phyloP scores from a whole-genome alignment of 2,329 filamentous ascomycete genomes.

The Phialophora chinensis region DNA sequence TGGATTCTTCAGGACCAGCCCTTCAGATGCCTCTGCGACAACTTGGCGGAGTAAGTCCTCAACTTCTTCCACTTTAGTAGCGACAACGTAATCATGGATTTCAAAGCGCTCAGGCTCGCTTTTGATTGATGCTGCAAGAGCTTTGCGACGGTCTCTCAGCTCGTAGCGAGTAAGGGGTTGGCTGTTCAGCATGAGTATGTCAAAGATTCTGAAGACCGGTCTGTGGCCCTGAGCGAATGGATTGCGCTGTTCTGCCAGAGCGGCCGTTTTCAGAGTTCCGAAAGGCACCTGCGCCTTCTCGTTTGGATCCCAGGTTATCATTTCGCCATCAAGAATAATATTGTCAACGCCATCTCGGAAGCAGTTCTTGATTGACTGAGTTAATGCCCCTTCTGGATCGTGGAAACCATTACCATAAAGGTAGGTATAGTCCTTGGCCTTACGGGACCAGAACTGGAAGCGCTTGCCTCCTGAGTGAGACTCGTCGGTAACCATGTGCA shows the following conservation, averaged over 20 bases:
- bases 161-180: slow-evolving; percentile 80
- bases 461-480: slow-evolving; percentile 69
- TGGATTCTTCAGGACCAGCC: slow-evolving; percentile 92
- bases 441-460: slow-evolving; percentile 93
- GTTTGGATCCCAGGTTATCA: slow-evolving; percentile 96
- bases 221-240: slow-evolving; percentile 69
- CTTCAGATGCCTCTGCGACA: slow-evolving; percentile 85
- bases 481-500: slow-evolving; percentile 83
- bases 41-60: slow-evolving; percentile 81
- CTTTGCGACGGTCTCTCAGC: slow-evolving; percentile 77
- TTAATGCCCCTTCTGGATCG: slow-evolving; percentile 77
- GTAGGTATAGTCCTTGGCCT: slow-evolving; percentile 95
- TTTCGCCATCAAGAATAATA: slow-evolving; percentile 93
- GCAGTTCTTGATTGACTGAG: slow-evolving; percentile 76
- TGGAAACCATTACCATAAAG: slow-evolving; percentile 81
- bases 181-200: slow-evolving; percentile 88
- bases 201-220: slow-evolving; percentile 85
- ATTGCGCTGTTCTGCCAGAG: slow-evolving; percentile 77
- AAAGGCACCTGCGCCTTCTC: slow-evolving; percentile 85
- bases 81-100: slow-evolving; percentile 74
- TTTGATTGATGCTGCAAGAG: slow-evolving; percentile 73
- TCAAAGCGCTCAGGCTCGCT: slow-evolving; percentile 78
- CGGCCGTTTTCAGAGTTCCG: slow-evolving; percentile 90
- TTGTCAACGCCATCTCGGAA: slow-evolving; percentile 80
- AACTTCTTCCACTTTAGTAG: slow-evolving; percentile 72